phyloP scores from a whole-genome alignment of 2,329 filamentous ascomycete species.

The Colletotrichum gigasporum region DNA sequence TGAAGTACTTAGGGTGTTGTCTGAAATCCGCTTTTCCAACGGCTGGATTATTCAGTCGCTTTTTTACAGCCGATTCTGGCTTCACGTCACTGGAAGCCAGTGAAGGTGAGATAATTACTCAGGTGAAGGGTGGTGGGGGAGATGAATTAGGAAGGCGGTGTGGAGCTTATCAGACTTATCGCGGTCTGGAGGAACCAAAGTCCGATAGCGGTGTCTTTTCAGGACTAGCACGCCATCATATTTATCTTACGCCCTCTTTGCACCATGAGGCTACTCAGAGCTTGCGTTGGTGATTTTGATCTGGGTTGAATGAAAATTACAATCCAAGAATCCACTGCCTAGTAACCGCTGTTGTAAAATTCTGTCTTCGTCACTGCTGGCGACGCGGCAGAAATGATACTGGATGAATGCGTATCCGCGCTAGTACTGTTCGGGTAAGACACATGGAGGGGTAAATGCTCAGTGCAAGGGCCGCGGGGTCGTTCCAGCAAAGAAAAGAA shows the following conservation, averaged over 20 bases:
- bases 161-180: constrained; percentile 23
- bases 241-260: no score
- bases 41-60: neutral
- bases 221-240: neutral
- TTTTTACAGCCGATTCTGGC: neutral
- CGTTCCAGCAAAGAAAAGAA: constrained; percentile 19
- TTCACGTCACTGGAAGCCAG: constrained; percentile 16
- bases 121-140: constrained; percentile 20
- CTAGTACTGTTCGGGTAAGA: constrained; percentile 15
- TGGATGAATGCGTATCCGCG: neutral
- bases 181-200: constrained; percentile 18
- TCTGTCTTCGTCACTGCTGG: neutral
- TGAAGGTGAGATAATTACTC: constrained; percentile 29
- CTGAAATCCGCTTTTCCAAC: neutral
- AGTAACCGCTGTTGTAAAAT: no score
- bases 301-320: no score
- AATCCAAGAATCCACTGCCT: no score
- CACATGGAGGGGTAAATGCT: constrained; percentile 26
- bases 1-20: neutral
- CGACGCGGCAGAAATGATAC: neutral
- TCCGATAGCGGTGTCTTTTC: neutral
- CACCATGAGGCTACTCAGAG: no score
- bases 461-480: constrained; percentile 29
- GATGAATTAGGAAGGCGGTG: constrained; percentile 16
- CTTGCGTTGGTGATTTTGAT: no score